Percentiles rank a stretch among this genome's conserved stretches.
phyloP scores from a whole-genome alignment of 192 early-diverging fungal species.

The Coemansia sp. region DNA sequence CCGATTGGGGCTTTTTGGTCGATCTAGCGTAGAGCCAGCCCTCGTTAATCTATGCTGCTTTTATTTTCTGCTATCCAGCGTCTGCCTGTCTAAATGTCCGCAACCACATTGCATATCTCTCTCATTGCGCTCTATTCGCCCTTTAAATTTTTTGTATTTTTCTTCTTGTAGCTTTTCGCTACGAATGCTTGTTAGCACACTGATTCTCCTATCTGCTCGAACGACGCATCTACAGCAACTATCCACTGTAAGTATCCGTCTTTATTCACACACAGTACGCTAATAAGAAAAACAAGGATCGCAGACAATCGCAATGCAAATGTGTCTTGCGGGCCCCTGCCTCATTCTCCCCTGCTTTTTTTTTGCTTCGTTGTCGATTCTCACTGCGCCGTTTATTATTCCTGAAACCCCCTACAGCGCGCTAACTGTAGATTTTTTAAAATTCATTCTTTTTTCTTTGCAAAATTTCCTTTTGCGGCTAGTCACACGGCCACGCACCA shows the following conservation, averaged over 20 bases:
- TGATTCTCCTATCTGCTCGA: neutral
- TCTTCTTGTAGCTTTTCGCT: constrained; percentile 11
- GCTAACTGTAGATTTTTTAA: neutral
- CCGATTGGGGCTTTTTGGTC: too few species aligned
- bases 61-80: too few species aligned
- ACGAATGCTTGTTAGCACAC: constrained; percentile 5
- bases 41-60: too few species aligned
- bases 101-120: neutral
- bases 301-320: too few species aligned
- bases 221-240: neutral
- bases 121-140: too few species aligned
- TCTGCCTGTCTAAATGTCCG: neutral
- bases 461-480: neutral
- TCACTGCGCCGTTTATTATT: too few species aligned
- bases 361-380: neutral
- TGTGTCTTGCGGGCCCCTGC: neutral
- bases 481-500: neutral
- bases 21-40: too few species aligned
- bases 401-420: neutral
- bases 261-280: neutral
- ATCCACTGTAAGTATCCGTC: neutral
- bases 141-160: neutral
- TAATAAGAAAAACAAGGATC: neutral
- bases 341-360: neutral
- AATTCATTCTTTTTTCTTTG: neutral